phyloP scores from a whole-genome alignment of 2,329 filamentous ascomycete species.

The Zarea fungicola region DNA sequence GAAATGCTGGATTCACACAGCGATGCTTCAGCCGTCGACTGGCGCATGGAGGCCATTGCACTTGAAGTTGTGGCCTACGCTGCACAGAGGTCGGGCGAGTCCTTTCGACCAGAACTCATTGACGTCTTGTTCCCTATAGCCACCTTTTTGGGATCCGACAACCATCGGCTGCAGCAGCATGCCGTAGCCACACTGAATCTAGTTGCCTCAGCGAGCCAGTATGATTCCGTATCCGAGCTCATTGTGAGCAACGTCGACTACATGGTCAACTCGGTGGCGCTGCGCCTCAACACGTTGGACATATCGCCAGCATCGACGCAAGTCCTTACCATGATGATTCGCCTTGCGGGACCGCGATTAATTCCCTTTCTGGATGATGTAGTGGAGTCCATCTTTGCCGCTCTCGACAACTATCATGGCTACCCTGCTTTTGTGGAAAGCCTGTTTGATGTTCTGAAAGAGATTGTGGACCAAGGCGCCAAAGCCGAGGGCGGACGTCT shows the following conservation, averaged over 20 bases:
- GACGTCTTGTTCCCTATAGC: conserved; percentile 90
- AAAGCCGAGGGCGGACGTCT: conserved; percentile 47
- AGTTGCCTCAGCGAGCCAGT: conserved; percentile 70
- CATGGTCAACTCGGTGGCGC: conserved; percentile 84
- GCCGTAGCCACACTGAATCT: conserved; percentile 79
- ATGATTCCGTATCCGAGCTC: conserved; percentile 67
- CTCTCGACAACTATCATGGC: conserved; percentile 91
- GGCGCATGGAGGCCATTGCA: conserved; percentile 71
- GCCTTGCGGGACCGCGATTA: conserved; percentile 72
- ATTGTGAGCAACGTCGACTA: conserved; percentile 93
- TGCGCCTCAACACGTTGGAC: conserved; percentile 87
- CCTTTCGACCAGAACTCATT: conserved; percentile 80
- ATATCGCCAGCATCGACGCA: conserved; percentile 87
- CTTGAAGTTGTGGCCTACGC: conserved; percentile 76
- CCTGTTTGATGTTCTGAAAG: conserved; percentile 75
- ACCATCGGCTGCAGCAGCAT: conserved; percentile 65
- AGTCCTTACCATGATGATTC: conserved; percentile 91
- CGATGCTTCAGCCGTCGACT: conserved; percentile 51
- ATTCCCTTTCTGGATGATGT: conserved; percentile 90
- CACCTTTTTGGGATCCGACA: conserved; percentile 73
- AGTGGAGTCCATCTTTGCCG: conserved; percentile 83
- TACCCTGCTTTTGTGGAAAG: conserved; percentile 82
- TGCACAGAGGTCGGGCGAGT: conserved; percentile 57
- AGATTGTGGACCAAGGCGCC: conserved; percentile 77
- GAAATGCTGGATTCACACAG: conserved; percentile 52